Evolutionary conservation across 2,329 filamentous ascomycete genomes (phyloP).

Genomic region (Trichoderma hamatum): DNA sequence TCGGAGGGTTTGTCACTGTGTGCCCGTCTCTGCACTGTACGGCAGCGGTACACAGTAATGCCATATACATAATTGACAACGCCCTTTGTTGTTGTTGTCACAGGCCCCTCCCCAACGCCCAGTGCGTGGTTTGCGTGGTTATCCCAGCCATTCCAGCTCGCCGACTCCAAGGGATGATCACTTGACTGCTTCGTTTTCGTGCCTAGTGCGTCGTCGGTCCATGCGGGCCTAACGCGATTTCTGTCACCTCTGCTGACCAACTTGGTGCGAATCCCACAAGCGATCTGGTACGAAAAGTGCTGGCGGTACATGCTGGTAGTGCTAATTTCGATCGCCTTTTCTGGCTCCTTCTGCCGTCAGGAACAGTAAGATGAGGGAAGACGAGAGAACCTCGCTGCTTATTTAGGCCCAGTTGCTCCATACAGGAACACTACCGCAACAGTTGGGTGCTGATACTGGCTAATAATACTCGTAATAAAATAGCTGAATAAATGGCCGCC

Average conservation of each 20-base stretch:
- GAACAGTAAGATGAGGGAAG: background rate
- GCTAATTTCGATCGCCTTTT: background rate
- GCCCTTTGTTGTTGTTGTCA: conserved; percentile 5
- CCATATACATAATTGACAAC: no score
- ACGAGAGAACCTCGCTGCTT: background rate
- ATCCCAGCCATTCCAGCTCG: background rate
- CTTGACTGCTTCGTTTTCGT: conserved; percentile 26
- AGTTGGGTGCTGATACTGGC: background rate
- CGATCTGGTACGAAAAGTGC: background rate
- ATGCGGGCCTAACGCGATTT: conserved; percentile 1
- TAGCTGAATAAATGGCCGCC: background rate
- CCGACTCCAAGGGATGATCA: conserved; percentile 20
- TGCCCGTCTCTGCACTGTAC: background rate
- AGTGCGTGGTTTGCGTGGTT: conserved; percentile 6
- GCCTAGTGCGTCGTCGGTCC: conserved; percentile 10
- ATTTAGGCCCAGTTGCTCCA: background rate
- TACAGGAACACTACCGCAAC: background rate
- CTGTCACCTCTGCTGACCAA: conserved; percentile 21
- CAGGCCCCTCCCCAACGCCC: background rate
- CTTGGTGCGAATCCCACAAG: conserved; percentile 18
- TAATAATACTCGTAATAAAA: background rate
- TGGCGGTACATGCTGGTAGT: background rate
- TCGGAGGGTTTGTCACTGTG: background rate
- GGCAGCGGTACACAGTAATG: background rate
- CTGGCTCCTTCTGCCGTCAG: background rate